Conservation (phyloP, 495 filamentous ascomycete genomes). For the Trypethelium eluteriae region DNA sequence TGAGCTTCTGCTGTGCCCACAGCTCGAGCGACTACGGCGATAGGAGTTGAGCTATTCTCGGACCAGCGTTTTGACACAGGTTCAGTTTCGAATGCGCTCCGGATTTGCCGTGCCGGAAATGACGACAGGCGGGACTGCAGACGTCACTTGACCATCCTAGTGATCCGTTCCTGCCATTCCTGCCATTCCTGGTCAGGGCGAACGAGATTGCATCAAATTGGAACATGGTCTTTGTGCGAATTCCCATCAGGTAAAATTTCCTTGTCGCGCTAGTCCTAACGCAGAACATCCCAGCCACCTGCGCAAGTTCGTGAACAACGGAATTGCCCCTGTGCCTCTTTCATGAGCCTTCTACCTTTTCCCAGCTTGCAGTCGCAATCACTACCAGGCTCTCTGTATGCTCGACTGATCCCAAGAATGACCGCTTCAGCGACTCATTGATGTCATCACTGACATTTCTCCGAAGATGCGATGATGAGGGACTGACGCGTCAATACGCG, state of each 20-base stretch:
- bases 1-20: background rate
- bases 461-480: background rate
- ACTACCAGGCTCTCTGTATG: too few species aligned
- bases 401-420: too few species aligned
- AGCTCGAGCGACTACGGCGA: background rate
- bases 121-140: background rate
- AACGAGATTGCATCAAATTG: background rate
- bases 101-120: background rate
- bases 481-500: background rate
- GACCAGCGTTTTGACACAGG: constrained; percentile 7
- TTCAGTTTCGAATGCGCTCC: background rate
- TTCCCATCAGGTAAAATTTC: too few species aligned
- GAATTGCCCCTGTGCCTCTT: background rate
- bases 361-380: too few species aligned
- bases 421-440: background rate
- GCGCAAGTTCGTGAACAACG: too few species aligned
- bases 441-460: background rate
- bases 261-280: too few species aligned
- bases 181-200: too few species aligned
- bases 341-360: background rate
- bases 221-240: background rate
- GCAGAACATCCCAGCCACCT: too few species aligned
- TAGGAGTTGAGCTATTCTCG: background rate
- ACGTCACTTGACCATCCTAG: background rate
- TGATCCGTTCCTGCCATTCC: background rate